A percentile compares a stretch with the other conserved stretches of the same genome.
These are phyloP conservation scores for Flaveria bidentis DNA, from an alignment of 129 eudicot genomes.

Conservation along the genomic window DNA sequence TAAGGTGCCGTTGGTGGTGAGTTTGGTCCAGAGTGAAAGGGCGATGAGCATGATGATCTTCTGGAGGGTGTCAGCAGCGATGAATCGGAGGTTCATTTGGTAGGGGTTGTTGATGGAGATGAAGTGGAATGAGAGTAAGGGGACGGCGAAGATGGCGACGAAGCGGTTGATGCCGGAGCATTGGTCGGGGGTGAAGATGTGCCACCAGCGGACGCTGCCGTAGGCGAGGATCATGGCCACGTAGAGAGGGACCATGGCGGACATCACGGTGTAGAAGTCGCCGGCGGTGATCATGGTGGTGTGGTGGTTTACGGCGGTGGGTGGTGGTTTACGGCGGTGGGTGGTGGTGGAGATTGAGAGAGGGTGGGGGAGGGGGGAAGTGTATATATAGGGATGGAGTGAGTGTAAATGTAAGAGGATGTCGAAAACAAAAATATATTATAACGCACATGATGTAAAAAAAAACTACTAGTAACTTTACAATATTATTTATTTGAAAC, in stretches of 20 bases:
- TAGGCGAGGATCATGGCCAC: constrained; percentile 95
- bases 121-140: constrained; percentile 79
- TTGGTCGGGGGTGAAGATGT: constrained; percentile 84
- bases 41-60: constrained; percentile 68
- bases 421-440: too few relatives aligned
- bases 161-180: constrained; percentile 95
- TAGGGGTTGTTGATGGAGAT: constrained; percentile 73
- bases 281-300: constrained; percentile 68
- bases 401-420: neutral
- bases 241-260: constrained; percentile 81
- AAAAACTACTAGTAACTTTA: too few relatives aligned
- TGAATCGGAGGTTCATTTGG: constrained; percentile 73
- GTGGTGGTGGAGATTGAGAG: neutral
- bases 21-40: constrained; percentile 55
- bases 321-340: constrained; percentile 31
- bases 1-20: constrained; percentile 56
- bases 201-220: constrained; percentile 98
- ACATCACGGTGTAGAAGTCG: constrained; percentile 81
- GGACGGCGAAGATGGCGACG: constrained; percentile 89
- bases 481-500: too few relatives aligned
- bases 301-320: neutral
- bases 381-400: constrained; percentile 22
- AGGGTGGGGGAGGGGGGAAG: neutral
- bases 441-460: too few relatives aligned
- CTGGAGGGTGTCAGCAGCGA: constrained; percentile 82